Evolutionary conservation across 2,329 filamentous ascomycete genomes (phyloP).

Genomic region (Pseudopithomyces chartarum): DNA sequence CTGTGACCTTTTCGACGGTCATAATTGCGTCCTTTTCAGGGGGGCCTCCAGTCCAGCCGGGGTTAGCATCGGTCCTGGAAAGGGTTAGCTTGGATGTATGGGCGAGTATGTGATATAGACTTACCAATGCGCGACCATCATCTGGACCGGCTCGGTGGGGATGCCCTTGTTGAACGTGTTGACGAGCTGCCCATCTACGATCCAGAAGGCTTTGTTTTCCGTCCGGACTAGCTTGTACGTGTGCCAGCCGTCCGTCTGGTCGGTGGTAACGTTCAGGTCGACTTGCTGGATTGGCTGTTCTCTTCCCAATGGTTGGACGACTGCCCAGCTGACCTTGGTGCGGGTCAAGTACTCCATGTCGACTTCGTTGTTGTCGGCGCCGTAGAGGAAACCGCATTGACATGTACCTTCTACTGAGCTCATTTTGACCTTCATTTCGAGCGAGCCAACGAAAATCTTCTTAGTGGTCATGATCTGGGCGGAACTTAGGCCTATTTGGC

Average conservation of each 20-base stretch:
- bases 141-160: slow-evolving; percentile 2
- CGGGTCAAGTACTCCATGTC: slow-evolving; percentile 6
- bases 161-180: background rate
- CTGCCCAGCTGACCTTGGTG: slow-evolving; percentile 6
- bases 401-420: background rate
- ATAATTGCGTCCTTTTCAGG: background rate
- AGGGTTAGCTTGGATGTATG: background rate
- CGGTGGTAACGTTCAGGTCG: slow-evolving; percentile 4
- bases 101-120: background rate
- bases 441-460: slow-evolving; percentile 1
- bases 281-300: background rate
- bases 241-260: slow-evolving; percentile 1
- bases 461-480: slow-evolving; percentile 6
- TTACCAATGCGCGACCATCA: slow-evolving; percentile 3
- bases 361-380: slow-evolving; percentile 7
- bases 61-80: slow-evolving; percentile 2
- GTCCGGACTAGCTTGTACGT: slow-evolving; percentile 6
- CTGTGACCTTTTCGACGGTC: background rate
- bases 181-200: slow-evolving; percentile 1
- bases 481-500: background rate
- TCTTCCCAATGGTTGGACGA: background rate
- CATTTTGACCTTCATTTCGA: slow-evolving; percentile 8
- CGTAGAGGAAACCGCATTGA: slow-evolving; percentile 7
- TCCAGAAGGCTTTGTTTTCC: slow-evolving; percentile 3
- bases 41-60: slow-evolving; percentile 2